Percentiles rank a stretch among this genome's conserved stretches.
phyloP scores from a whole-genome alignment of 441 rosid species.

The Adansonia grandidieri region DNA sequence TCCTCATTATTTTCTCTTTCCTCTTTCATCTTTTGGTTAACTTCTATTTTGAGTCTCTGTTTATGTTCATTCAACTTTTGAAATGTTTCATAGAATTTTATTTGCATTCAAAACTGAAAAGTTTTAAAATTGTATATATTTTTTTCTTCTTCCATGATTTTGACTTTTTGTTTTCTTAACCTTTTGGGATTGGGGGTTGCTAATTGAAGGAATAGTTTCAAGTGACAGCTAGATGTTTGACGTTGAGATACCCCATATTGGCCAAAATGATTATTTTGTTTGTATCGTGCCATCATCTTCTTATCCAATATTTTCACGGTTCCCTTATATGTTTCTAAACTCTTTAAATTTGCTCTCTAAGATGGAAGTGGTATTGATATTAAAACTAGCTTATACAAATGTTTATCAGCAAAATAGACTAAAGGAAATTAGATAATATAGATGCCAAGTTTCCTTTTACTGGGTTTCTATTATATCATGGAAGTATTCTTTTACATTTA shows the following conservation, averaged over 20 bases:
- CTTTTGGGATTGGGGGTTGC: background rate
- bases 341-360: background rate
- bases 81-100: background rate
- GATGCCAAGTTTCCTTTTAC: conserved; percentile 5
- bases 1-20: background rate
- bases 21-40: background rate
- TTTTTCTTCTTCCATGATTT: background rate
- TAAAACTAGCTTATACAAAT: conserved; percentile 1
- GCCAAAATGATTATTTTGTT: background rate
- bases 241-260: background rate
- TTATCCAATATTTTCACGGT: background rate
- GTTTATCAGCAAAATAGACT: background rate
- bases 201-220: background rate
- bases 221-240: conserved; percentile 1
- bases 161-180: background rate
- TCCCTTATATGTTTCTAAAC: background rate
- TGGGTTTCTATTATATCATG: background rate
- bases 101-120: background rate
- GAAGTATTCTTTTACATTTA: background rate
- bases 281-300: background rate
- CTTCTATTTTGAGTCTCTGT: background rate
- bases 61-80: conserved; percentile 7
- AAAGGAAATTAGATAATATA: background rate
- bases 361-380: background rate
- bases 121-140: background rate